Base-by-base conservation (phyloP, 148 eudicot species). In the Camellia japonica region DNA sequence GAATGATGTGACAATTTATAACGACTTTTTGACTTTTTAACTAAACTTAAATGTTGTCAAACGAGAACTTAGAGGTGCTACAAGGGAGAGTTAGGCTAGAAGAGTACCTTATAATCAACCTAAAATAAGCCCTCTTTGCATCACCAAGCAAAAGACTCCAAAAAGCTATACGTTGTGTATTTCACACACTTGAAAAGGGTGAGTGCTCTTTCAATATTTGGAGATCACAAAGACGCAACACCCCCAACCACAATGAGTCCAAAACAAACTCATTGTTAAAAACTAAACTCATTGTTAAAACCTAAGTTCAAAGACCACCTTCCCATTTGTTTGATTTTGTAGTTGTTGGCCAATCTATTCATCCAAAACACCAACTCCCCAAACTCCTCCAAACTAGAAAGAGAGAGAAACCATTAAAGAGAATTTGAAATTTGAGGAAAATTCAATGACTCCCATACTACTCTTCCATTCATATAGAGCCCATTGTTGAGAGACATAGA, bases 341-440 rank as follows among this genome's bases (percentile, higher is more conserved):
- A 30, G 91, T 90, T 77, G 97, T 89, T 92, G 89, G 87, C 88
- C 90, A 30, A 88, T 90, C 93, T 59, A 86, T 87, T 91, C 79
- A 54, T 77, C 84, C 66, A 78, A 76, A 80, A 71, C 83, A 82
- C 87, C 86, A 82, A 80, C 69, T 81, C 84, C 64, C 77, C 89
- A 81, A 84, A 89, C 88, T 87, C 59, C 80, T 89, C 89, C 83
- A 42, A 73, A 56, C 75, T 9, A 59, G 52, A 77, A 23, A 76
- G 62, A 54, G 38, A 38, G 16, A 82, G 74, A 64, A 13, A 63
- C 23, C 19, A 5, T 5, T 16, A 18, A 16, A 5, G 20, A 61
- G 75, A 61, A 77, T 42, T 70, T 62, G 63, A 77, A 41, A 66
- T 59, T 43, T 52, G 18, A 62, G 78, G 51, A 62, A 3, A 78